Conservation (phyloP, 257 asterid species). For the Jacaranda mimosifolia region DNA sequence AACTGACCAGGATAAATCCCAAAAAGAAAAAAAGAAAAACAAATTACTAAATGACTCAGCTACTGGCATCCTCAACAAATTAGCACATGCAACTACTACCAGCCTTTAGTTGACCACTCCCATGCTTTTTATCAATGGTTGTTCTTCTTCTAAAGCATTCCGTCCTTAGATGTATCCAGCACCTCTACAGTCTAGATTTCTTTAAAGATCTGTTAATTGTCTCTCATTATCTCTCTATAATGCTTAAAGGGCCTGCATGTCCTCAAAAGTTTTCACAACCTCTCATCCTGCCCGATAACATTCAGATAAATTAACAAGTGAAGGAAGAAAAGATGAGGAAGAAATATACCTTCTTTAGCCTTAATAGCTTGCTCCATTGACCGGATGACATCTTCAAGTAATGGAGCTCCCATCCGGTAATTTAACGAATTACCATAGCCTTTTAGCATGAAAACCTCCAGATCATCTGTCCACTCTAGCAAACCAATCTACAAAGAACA, state of each 20-base stretch:
- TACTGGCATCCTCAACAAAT: not conserved
- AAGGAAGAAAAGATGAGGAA: conserved; percentile 16
- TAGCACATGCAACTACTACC: not conserved
- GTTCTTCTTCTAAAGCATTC: not conserved
- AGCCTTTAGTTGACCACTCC: not conserved
- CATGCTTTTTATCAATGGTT: not conserved
- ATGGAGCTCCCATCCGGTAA: conserved; percentile 93
- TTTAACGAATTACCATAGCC: conserved; percentile 94
- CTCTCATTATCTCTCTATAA: not conserved
- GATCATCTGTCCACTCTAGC: conserved; percentile 96
- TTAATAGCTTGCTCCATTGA: conserved; percentile 93
- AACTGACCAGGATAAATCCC: not conserved
- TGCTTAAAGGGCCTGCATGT: not conserved
- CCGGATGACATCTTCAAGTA: conserved; percentile 86
- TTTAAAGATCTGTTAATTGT: not conserved
- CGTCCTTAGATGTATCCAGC: conserved; percentile 2
- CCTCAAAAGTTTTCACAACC: conserved; percentile 4
- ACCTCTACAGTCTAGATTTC: not conserved
- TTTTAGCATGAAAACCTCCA: conserved; percentile 84
- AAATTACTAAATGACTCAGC: not conserved
- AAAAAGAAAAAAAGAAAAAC: too few relatives aligned
- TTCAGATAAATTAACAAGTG: not conserved
- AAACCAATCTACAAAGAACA: conserved; percentile 60
- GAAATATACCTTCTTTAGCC: conserved; percentile 71
- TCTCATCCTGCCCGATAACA: not conserved